Percentiles rank a stretch among this genome's conserved stretches.
Evolutionary conservation across 768 basidiomycete species (phyloP).

Genomic region (Pleurotus tuber-regium): DNA sequence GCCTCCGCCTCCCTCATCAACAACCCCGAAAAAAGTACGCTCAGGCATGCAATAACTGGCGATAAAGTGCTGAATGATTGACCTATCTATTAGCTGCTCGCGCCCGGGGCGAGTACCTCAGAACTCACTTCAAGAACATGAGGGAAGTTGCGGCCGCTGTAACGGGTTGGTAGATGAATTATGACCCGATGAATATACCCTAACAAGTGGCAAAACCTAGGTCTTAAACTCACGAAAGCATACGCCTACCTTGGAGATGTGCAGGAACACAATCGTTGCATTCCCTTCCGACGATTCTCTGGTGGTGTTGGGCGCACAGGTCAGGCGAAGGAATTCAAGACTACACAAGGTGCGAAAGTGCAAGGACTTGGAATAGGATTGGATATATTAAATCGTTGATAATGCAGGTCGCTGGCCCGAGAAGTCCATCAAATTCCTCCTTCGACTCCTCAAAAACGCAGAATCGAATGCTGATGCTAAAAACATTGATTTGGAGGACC

Average conservation of each 20-base stretch:
- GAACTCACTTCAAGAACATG: slow-evolving; percentile 99
- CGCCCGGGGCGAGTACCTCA: slow-evolving; percentile 94
- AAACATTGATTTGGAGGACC: slow-evolving; percentile 89
- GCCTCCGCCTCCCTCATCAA: slow-evolving; percentile 81
- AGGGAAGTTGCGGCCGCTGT: slow-evolving; percentile 96
- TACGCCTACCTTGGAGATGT: slow-evolving; percentile 93
- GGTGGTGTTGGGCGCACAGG: slow-evolving; percentile 94
- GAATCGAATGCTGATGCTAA: slow-evolving; percentile 99
- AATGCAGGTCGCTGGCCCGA: slow-evolving; percentile 99
- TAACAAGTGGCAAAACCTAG: slow-evolving; percentile 33
- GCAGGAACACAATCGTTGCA: slow-evolving; percentile 92
- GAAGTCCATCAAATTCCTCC: slow-evolving; percentile 96
- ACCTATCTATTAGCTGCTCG: slow-evolving; percentile 64
- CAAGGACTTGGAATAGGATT: not conserved
- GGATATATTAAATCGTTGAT: not conserved
- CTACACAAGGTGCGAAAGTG: slow-evolving; percentile 80
- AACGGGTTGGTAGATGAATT: slow-evolving; percentile 54
- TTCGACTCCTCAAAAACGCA: slow-evolving; percentile 95
- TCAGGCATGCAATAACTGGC: not conserved
- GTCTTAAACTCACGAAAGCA: slow-evolving; percentile 91
- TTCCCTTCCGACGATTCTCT: slow-evolving; percentile 94
- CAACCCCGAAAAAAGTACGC: slow-evolving; percentile 95
- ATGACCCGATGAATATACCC: not conserved
- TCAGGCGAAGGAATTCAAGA: slow-evolving; percentile 95
- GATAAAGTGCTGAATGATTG: slow-evolving; percentile 10